phyloP scores from a whole-genome alignment of 1,284 basidiomycete species.

The Ceratobasidium sp. region DNA sequence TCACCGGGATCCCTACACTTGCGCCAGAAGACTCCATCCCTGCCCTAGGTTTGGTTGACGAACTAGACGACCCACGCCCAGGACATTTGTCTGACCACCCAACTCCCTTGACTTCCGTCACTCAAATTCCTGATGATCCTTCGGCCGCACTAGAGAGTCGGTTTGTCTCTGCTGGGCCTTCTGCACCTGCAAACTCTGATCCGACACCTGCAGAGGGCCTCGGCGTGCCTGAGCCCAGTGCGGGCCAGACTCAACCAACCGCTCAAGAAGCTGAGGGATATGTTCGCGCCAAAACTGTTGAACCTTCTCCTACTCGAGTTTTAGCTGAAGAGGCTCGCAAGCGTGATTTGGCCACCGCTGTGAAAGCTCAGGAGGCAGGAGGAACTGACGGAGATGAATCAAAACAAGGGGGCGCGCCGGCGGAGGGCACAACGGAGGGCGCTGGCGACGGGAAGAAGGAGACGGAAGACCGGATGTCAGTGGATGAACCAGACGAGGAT shows the following conservation, averaged over 20 bases:
- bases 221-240: neutral
- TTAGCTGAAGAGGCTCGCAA: conserved; percentile 36
- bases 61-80: conserved; percentile 78
- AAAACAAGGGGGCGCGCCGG: neutral
- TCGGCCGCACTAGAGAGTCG: conserved; percentile 7
- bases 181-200: neutral
- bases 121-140: conserved; percentile 44
- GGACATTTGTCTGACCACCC: conserved; percentile 82
- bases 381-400: neutral
- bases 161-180: conserved; percentile 22
- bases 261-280: conserved; percentile 36
- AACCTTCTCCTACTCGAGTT: conserved; percentile 38
- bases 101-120: conserved; percentile 70
- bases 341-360: conserved; percentile 8
- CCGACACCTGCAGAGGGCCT: neutral
- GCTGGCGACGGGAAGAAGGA: conserved; percentile 32
- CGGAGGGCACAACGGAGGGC: neutral
- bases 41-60: conserved; percentile 73
- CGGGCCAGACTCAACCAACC: neutral
- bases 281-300: conserved; percentile 39
- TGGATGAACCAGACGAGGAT: conserved; percentile 48
- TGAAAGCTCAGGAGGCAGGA: neutral
- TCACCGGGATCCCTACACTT: conserved; percentile 35
- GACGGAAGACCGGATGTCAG: conserved; percentile 17
- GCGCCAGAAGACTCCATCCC: conserved; percentile 39